A percentile compares a stretch with the other conserved stretches of the same genome.
Evolutionary conservation across 106 monocot species (phyloP).

Genomic region (Xerophyta viscosa): DNA sequence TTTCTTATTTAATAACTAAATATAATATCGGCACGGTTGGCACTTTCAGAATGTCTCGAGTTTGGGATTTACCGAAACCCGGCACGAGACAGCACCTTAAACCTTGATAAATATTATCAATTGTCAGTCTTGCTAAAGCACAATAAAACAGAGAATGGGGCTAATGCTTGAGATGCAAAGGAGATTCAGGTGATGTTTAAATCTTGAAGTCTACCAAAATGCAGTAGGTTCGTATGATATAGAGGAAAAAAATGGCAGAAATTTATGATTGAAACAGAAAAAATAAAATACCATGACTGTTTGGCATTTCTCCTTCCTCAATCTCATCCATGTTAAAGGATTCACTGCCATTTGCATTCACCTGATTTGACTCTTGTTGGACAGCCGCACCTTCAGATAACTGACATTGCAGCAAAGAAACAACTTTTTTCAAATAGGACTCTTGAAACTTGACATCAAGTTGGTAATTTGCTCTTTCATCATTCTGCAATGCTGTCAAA

Average conservation of each 20-base stretch:
- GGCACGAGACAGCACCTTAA: too few relatives aligned
- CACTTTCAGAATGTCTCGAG: too few relatives aligned
- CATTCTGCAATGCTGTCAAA: slow-evolving; percentile 89
- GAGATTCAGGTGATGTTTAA: not conserved
- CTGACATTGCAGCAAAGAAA: slow-evolving; percentile 75
- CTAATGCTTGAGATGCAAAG: too few relatives aligned
- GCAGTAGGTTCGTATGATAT: too few relatives aligned
- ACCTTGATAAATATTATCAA: too few relatives aligned
- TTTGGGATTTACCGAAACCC: too few relatives aligned
- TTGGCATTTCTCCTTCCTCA: slow-evolving; percentile 90
- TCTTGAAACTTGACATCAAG: slow-evolving; percentile 99
- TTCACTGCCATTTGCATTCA: slow-evolving; percentile 17
- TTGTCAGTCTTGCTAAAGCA: too few relatives aligned
- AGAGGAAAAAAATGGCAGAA: not conserved
- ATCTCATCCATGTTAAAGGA: slow-evolving; percentile 38
- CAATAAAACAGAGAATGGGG: too few relatives aligned
- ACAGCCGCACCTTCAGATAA: slow-evolving; percentile 81
- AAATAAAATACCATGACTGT: slow-evolving; percentile 64
- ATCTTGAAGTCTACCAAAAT: too few relatives aligned
- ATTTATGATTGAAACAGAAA: too few relatives aligned
- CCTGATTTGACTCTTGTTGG: slow-evolving; percentile 11
- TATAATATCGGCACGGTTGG: too few relatives aligned
- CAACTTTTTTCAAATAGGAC: slow-evolving; percentile 81
- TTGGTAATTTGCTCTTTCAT: slow-evolving; percentile 93
- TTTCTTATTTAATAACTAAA: too few relatives aligned